A percentile compares a stretch with the other conserved stretches of the same genome.
phyloP scores from a whole-genome alignment of 306 rosid species.

The Purshia tridentata region DNA sequence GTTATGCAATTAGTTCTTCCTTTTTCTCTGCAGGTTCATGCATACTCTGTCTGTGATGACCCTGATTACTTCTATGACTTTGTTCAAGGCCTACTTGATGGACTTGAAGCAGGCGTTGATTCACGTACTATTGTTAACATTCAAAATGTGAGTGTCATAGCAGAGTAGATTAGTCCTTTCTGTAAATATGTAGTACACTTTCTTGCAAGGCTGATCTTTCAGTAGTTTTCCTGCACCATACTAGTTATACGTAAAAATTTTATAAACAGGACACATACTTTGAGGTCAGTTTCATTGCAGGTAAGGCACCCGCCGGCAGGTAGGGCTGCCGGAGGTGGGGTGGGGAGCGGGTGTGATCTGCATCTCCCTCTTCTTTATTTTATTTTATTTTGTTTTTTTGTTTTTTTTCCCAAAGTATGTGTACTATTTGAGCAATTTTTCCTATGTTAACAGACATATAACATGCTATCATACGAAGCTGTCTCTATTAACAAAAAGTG shows the following conservation, averaged over 20 bases:
- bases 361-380: too few relatives aligned
- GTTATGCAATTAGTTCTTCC: slow-evolving; percentile 18
- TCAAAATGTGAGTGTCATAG: slow-evolving; percentile 60
- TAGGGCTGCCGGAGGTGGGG: too few relatives aligned
- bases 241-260: not conserved
- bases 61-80: slow-evolving; percentile 79
- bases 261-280: too few relatives aligned
- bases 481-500: not conserved
- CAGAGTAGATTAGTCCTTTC: not conserved
- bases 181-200: not conserved
- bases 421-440: too few relatives aligned
- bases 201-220: not conserved
- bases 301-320: too few relatives aligned
- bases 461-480: too few relatives aligned
- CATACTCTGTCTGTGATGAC: slow-evolving; percentile 82
- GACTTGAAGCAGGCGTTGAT: slow-evolving; percentile 67
- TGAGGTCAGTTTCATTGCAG: too few relatives aligned
- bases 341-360: too few relatives aligned
- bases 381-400: too few relatives aligned
- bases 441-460: too few relatives aligned
- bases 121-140: slow-evolving; percentile 68
- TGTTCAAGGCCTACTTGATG: slow-evolving; percentile 86
- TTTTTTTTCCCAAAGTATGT: too few relatives aligned
- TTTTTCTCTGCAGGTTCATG: slow-evolving; percentile 59
- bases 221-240: not conserved